Base-by-base conservation (phyloP, 495 filamentous ascomycete species). In the Lophiotrema nucula region DNA sequence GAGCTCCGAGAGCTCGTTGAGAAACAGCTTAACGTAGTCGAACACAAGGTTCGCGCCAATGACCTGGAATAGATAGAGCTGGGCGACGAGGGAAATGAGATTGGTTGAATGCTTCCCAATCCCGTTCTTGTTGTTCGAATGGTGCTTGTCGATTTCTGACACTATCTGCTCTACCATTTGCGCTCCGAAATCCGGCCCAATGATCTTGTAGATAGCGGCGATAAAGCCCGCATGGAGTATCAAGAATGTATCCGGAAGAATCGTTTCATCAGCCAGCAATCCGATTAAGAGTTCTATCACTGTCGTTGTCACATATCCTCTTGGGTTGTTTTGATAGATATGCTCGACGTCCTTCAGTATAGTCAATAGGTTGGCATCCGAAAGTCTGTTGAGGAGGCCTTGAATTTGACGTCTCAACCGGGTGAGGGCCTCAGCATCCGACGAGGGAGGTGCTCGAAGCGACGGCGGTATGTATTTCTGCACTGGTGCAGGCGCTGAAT, bases 221-320 rank as follows among this genome's bases (percentile, higher is more conserved):
- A 93, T 84, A 66, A 97, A 97, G 3, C 89, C 92, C 18, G 92
- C 89, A 65, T 89, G 88, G 24, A 97, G 83, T 42, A 97, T 87
- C 61, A 97, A 81, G 65, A 96, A 92, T 0, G 90, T 92, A 65
- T 97, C 92, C 18, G 84, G 81, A 1, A 96, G 77, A 33, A 74
- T 80, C 1, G 89, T 85, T 19, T 83, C 79, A 51, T 97, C 91
- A 62, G 84, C 84, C 23, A 97, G 79, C 23, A 91, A 76, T 6
- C 81, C 78, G 42, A 97, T 77, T 0, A 97, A 70, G 2, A 96
- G 72, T 59, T 86, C 80, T 2, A 91, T 80, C 10, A 95, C 70
- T 0, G 82, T 88, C 1, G 87, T 85, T 3, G 89, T 92, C 38
- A 97, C 89, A 68, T 90, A 80, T 45, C 91, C 87, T 8, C 95